These are phyloP conservation scores for Phlyctochytrium bullatum DNA, from an alignment of 192 early-diverging fungal species.

Conservation along the genomic window DNA sequence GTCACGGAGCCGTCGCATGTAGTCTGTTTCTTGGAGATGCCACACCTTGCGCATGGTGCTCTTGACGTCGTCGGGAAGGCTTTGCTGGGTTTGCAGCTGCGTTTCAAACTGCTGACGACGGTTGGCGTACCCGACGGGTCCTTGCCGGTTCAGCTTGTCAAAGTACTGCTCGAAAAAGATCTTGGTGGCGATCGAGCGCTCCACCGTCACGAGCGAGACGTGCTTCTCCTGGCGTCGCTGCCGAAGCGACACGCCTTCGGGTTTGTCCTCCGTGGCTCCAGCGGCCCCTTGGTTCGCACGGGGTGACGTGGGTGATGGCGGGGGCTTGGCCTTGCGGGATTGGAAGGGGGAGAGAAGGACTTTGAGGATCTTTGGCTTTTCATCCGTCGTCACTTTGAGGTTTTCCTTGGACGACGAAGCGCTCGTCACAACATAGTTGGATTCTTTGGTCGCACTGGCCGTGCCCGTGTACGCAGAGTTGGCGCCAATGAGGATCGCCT, in stretches of 20 bases:
- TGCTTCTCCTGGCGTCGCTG: neutral
- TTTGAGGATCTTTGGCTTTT: neutral
- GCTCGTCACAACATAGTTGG: too few species aligned
- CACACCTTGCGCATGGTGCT: neutral
- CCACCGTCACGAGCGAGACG: slow-evolving; percentile 1
- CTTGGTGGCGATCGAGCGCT: neutral
- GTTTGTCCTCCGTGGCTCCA: too few species aligned
- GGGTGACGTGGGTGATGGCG: neutral
- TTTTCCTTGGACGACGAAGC: neutral
- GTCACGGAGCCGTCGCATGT: slow-evolving; percentile 1
- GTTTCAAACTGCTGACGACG: neutral
- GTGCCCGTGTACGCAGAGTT: neutral
- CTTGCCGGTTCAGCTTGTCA: slow-evolving; percentile 4
- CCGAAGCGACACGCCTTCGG: too few species aligned
- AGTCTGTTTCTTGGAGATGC: neutral
- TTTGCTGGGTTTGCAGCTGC: neutral
- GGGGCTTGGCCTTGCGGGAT: neutral
- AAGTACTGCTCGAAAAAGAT: slow-evolving; percentile 12
- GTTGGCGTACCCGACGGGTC: neutral
- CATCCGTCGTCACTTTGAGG: neutral
- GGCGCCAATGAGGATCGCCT: neutral
- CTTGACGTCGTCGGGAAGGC: neutral
- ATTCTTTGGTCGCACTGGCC: too few species aligned
- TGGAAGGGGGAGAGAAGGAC: neutral
- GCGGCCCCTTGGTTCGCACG: neutral